phyloP scores from a whole-genome alignment of 2,329 filamentous ascomycete species.

The Claviceps monticola region DNA sequence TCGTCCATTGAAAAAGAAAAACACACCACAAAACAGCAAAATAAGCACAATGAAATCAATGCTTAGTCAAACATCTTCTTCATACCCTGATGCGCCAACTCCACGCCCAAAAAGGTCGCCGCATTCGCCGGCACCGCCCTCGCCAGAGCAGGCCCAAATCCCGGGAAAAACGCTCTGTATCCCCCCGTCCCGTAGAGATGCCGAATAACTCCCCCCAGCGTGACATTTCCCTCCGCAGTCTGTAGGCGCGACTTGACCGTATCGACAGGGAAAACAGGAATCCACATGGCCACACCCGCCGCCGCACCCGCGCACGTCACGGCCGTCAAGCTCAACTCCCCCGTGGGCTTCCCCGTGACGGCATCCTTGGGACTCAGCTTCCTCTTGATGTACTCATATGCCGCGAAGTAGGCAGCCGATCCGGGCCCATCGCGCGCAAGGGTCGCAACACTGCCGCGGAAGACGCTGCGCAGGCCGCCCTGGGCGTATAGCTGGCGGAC shows the following conservation, averaged over 20 bases:
- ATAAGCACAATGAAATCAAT: too few species aligned
- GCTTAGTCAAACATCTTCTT: constrained; percentile 48
- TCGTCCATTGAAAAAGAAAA: not conserved
- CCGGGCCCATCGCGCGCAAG: constrained; percentile 89
- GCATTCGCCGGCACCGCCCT: constrained; percentile 93
- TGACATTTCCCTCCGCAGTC: constrained; percentile 75
- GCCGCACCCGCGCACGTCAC: constrained; percentile 78
- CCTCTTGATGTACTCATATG: constrained; percentile 93
- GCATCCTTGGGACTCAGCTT: constrained; percentile 71
- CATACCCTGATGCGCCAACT: constrained; percentile 74
- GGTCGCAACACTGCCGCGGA: constrained; percentile 81
- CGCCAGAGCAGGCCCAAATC: constrained; percentile 82
- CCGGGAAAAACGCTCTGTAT: constrained; percentile 88
- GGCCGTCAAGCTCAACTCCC: constrained; percentile 67
- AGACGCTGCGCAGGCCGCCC: constrained; percentile 81
- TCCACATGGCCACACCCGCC: constrained; percentile 97
- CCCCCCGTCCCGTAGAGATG: constrained; percentile 77
- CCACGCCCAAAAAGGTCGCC: constrained; percentile 80
- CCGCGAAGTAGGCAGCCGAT: constrained; percentile 88
- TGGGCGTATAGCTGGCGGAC: constrained; percentile 86
- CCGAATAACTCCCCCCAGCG: constrained; percentile 63
- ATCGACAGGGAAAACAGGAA: constrained; percentile 93
- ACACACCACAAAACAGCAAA: constrained; percentile 7
- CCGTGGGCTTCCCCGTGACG: constrained; percentile 54
- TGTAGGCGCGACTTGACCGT: constrained; percentile 92